Conservation (phyloP, 176 grass and related monocot genomes). For the Oryza nivara region DNA sequence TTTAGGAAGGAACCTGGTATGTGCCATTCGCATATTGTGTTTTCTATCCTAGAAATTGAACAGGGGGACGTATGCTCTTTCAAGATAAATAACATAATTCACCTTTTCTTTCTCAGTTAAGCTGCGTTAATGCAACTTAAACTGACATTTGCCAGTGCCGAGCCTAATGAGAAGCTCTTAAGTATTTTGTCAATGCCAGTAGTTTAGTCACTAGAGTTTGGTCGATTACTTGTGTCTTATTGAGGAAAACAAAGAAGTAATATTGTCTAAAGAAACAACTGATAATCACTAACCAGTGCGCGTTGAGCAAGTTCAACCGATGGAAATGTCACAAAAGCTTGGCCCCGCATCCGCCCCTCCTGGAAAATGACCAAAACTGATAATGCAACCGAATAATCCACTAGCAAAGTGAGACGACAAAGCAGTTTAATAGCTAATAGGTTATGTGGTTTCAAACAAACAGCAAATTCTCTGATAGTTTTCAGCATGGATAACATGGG, state of each 20-base stretch:
- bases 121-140: neutral
- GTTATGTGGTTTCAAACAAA: neutral
- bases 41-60: neutral
- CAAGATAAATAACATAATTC: constrained; percentile 1
- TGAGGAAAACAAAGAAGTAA: neutral
- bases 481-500: neutral
- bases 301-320: constrained; percentile 66
- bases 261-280: neutral
- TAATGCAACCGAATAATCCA: constrained; percentile 19
- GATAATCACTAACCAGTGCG: constrained; percentile 66
- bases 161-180: neutral
- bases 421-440: neutral
- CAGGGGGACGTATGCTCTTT: neutral
- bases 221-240: neutral
- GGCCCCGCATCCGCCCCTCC: constrained; percentile 91
- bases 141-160: neutral
- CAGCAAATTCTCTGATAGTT: neutral
- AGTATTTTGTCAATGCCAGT: neutral
- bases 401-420: neutral
- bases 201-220: neutral
- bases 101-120: neutral
- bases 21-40: neutral
- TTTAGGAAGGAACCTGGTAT: neutral
- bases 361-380: constrained; percentile 47
- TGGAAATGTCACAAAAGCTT: constrained; percentile 97